phyloP scores from a whole-genome alignment of 2,329 filamentous ascomycete species.

The Simplicillium sp. region DNA sequence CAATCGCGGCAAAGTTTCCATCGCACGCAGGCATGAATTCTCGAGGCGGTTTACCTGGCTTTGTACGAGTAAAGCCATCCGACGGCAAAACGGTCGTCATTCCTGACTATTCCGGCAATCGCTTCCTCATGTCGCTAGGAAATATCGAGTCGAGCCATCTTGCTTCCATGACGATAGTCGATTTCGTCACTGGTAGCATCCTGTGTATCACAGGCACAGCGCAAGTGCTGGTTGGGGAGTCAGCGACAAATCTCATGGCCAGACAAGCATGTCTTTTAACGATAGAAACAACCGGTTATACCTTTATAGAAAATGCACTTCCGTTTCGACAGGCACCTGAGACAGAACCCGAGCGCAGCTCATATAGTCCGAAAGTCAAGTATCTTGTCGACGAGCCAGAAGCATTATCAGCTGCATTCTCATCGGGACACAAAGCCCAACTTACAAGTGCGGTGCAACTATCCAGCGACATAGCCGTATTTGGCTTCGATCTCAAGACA shows the following conservation, averaged over 20 bases:
- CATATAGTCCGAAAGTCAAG: constrained; percentile 2
- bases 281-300: not conserved
- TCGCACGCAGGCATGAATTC: constrained; percentile 1
- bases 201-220: constrained; percentile 1
- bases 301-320: not conserved
- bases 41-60: constrained; percentile 1
- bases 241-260: constrained; percentile 1
- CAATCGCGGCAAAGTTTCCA: not conserved
- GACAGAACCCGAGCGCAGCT: not conserved
- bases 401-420: not conserved
- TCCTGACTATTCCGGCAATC: constrained; percentile 1
- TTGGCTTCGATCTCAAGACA: not conserved
- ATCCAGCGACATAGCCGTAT: not conserved
- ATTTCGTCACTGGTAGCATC: not conserved
- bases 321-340: not conserved
- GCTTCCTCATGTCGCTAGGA: constrained; percentile 1
- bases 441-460: not conserved
- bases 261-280: constrained; percentile 1
- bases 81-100: not conserved
- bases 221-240: not conserved
- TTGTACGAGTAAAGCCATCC: not conserved
- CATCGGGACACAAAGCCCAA: not conserved
- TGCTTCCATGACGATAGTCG: not conserved
- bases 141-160: not conserved
- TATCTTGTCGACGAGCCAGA: constrained; percentile 2